Evolutionary conservation across 106 monocot genomes (phyloP).

Genomic region (Dioscorea dumetorum): DNA sequence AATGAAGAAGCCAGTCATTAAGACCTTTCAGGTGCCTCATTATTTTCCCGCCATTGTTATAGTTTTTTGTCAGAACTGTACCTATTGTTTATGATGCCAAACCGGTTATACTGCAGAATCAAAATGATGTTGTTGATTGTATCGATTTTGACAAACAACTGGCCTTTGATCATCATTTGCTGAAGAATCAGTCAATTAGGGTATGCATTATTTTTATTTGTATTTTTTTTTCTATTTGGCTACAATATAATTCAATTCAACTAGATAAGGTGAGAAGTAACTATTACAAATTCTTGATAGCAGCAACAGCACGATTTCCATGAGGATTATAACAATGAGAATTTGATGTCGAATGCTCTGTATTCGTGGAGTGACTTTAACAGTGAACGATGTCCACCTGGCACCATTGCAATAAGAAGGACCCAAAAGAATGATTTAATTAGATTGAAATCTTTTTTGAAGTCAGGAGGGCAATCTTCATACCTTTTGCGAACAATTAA

Average conservation of each 20-base stretch:
- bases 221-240: background rate
- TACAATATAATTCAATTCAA: too few relatives aligned
- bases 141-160: background rate
- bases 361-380: background rate
- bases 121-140: slow-evolving; percentile 2
- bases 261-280: background rate
- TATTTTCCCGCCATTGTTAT: background rate
- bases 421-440: background rate
- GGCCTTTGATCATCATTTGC: background rate
- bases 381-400: background rate
- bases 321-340: background rate
- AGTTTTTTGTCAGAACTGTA: background rate
- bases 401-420: background rate
- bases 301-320: background rate
- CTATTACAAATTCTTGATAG: background rate
- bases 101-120: background rate
- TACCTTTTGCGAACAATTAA: background rate
- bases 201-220: background rate
- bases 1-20: background rate
- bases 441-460: background rate
- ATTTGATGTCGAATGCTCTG: background rate
- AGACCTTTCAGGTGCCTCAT: background rate
- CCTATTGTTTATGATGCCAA: background rate
- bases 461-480: background rate
- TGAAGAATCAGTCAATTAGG: background rate